Evolutionary conservation across 495 filamentous ascomycete genomes (phyloP), one percentile per base, ranked within the genome.

Genomic region (Astrothelium subdiscretum): DNA sequence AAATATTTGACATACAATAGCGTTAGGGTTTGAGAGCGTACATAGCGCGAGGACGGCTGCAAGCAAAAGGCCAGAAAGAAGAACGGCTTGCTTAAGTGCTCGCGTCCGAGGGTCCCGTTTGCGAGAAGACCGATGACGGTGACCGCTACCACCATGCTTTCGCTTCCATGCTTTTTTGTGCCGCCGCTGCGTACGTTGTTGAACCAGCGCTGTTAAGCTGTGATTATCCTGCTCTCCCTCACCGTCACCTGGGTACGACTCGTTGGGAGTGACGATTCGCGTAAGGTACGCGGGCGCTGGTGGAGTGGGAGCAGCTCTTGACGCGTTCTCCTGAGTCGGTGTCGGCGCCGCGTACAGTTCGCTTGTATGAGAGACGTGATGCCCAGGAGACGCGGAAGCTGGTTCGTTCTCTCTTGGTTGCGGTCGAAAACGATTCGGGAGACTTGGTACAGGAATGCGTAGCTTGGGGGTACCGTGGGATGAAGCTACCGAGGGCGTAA

Each of bases 1-100:
- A 11, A 31, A 8, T 5, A 11, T 24, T 38, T n/a, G 27, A 24
- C 32, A 26, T 52, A 22, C 60, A 22, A 43, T 59, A 20, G 5
- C 6, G 32, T 42, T 20, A 10, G 58, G 29, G 24, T 51, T 42
- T 57, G 10, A 10, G 29, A 52, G 58, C 68, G 58, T 60, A 71
- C 69, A 71, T n/a, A 68, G 63, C 13, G 69, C 54, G 8, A 69
- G 57, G 4, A 68, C 60, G n/a, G 63, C 59, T 13, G 54, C 59
- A 27, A 71, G 69, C 42, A 71, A 69, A 26, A 68, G 48, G 4
- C 67, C 67, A 2, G 69, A 69, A 20, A 71, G 67, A 29, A 69
- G 61, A 3, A 62, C 32, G 26, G 24, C 44, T 58, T 71, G 69
- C 12, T 62, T 63, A 4, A 65, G 38, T 1, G 65, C 65, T 15